Evolutionary conservation across 495 filamentous ascomycete genomes (phyloP), one percentile per base, ranked within the genome.

Genomic region (Trichocladium uniseriatum): DNA sequence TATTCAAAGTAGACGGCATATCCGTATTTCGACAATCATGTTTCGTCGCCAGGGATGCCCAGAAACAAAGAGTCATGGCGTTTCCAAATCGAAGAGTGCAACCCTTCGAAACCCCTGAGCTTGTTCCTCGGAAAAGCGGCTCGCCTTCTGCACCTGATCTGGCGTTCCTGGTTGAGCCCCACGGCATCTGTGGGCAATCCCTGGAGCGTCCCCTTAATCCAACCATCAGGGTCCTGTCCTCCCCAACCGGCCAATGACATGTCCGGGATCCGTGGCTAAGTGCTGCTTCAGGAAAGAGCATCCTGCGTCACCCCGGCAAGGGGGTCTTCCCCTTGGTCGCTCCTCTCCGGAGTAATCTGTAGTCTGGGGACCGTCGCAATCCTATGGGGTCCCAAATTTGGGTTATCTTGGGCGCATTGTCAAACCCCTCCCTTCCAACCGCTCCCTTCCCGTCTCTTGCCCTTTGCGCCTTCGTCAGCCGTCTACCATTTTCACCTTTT

Each of bases 121-220:
- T 32, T n/a, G 18, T 18, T 42, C 29, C n/a, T n/a, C 38, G 37
- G 38, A 35, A 49, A 42, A 24, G 38, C 46, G 46, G 46, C 46
- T 41, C 38, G 2, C 28, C 19, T 38, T 7, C 9, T 28, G 19
- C 28, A n/a, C 32, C 22, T 32, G 22, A 45, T 27, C 24, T 51
- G 41, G 22, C n/a, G 50, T 46, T 36, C 43, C 37, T 43, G 43
- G 36, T 14, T 51, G 48, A 43, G 47, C 39, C 50, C 49, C 55
- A 49, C 47, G 35, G 40, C n/a, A 51, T 37, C 37, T 45, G 45
- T 5, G 19, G 8, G 19, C 45, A 16, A 36, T 53, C 55, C 58
- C 27, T 60, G 46, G 35, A 45, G 34, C 35, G 13, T 49, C 45
- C 57, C 60, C 60, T 63, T 63, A 60, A 63, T 63, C 57, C 43